Evolutionary conservation across 1,284 basidiomycete species (phyloP).

Genomic region (Agaricales sp.): DNA sequence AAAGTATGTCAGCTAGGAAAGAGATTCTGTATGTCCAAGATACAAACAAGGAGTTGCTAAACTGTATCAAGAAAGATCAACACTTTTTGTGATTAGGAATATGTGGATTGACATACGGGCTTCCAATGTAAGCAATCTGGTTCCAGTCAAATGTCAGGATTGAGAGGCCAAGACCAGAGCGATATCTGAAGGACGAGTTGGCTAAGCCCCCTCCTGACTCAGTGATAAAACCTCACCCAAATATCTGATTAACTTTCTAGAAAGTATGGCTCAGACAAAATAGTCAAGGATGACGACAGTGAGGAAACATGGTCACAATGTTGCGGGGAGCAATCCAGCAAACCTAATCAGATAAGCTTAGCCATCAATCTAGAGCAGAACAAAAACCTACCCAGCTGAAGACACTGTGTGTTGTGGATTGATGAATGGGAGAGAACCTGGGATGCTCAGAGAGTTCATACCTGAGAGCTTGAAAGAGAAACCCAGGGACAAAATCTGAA

Average conservation of each 20-base stretch:
- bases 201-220: background rate
- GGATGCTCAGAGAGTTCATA: conserved; percentile 11
- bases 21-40: background rate
- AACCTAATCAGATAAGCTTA: conserved; percentile 46
- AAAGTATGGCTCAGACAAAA: background rate
- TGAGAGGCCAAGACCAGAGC: conserved; percentile 25
- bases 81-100: background rate
- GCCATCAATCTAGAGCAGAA: background rate
- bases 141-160: conserved; percentile 32
- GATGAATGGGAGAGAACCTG: background rate
- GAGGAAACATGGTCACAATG: conserved; percentile 15
- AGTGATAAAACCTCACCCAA: conserved; percentile 2
- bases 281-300: background rate
- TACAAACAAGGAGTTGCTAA: conserved; percentile 17
- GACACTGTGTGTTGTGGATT: background rate
- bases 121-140: conserved; percentile 31
- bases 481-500: conserved; percentile 36
- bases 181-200: conserved; percentile 4
- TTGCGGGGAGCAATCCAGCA: conserved; percentile 65
- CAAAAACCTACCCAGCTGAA: conserved; percentile 5
- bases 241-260: conserved; percentile 9
- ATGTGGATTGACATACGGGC: conserved; percentile 16
- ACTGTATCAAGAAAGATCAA: conserved; percentile 1
- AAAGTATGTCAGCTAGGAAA: background rate
- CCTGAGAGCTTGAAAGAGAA: conserved; percentile 38